A percentile compares a stretch with the other conserved stretches of the same genome.
These are phyloP conservation scores for Cadophora luteo-olivacea DNA, from an alignment of 2,329 filamentous ascomycete species.

Conservation along the genomic window DNA sequence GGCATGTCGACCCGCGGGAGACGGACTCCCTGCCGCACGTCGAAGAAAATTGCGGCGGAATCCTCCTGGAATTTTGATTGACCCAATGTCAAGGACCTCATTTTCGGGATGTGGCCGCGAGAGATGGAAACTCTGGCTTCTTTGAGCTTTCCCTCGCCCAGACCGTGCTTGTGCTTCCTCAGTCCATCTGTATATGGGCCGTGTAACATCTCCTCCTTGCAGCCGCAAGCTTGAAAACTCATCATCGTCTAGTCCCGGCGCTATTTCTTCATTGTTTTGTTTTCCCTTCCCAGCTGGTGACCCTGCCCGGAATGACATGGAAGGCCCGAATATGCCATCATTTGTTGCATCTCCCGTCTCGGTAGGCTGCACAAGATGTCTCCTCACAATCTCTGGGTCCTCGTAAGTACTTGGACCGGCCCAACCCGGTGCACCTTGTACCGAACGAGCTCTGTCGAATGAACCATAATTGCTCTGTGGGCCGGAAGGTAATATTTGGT, in stretches of 20 bases:
- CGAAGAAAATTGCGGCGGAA: constrained; percentile 91
- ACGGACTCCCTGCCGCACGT: constrained; percentile 72
- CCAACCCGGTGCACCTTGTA: constrained; percentile 49
- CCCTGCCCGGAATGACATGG: constrained; percentile 46
- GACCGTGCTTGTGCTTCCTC: constrained; percentile 80
- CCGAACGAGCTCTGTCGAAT: constrained; percentile 70
- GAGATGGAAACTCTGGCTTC: constrained; percentile 88
- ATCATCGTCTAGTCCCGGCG: constrained; percentile 62
- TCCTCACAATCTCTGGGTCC: constrained; percentile 88
- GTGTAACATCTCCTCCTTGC: constrained; percentile 92
- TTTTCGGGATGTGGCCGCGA: constrained; percentile 79
- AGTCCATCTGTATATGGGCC: constrained; percentile 96
- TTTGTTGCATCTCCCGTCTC: constrained; percentile 46
- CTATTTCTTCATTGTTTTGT: constrained; percentile 42
- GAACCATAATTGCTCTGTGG: constrained; percentile 83
- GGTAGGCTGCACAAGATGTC: constrained; percentile 82
- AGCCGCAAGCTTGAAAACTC: constrained; percentile 93
- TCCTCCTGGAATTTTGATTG: constrained; percentile 91
- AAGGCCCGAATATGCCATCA: constrained; percentile 44
- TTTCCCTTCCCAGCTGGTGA: constrained; percentile 44
- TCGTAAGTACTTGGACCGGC: constrained; percentile 71
- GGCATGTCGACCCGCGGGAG: constrained; percentile 46
- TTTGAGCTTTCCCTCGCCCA: constrained; percentile 63
- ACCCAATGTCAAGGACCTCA: constrained; percentile 83
- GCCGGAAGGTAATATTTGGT: constrained; percentile 46